Evolutionary conservation across 1,139 yeast genomes (phyloP).

Genomic region (Groenewaldozyma auringiensis): DNA sequence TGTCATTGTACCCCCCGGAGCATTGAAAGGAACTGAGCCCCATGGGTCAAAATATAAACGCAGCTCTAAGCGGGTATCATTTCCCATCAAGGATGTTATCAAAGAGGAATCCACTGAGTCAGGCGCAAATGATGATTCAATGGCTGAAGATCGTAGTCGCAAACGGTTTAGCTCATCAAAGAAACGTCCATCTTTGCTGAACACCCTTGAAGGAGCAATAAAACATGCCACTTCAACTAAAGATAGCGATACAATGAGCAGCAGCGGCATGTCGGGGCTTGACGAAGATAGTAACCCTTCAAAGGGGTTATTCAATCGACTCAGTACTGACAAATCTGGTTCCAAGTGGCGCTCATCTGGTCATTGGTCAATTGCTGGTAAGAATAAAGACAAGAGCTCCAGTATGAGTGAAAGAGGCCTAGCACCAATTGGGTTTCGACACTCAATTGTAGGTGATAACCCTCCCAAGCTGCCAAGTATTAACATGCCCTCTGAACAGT

Average conservation of each 20-base stretch:
- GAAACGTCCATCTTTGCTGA: neutral
- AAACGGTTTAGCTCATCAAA: neutral
- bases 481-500: constrained; percentile 11
- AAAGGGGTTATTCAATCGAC: neutral
- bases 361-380: neutral
- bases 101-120: constrained; percentile 3
- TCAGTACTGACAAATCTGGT: neutral
- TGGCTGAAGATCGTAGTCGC: neutral
- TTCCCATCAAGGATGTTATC: constrained; percentile 2
- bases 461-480: constrained; percentile 16
- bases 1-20: neutral
- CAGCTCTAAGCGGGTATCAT: neutral
- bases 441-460: constrained; percentile 4
- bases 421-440: neutral
- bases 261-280: neutral
- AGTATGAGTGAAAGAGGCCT: neutral
- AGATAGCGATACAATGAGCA: neutral
- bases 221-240: neutral
- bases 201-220: neutral
- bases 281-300: neutral
- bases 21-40: neutral
- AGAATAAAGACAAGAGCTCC: neutral
- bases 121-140: neutral
- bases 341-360: too few species aligned
- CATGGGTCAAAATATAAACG: neutral